Evolutionary conservation across 1,139 yeast genomes (phyloP).

Genomic region (Maudiozyma humilis): DNA sequence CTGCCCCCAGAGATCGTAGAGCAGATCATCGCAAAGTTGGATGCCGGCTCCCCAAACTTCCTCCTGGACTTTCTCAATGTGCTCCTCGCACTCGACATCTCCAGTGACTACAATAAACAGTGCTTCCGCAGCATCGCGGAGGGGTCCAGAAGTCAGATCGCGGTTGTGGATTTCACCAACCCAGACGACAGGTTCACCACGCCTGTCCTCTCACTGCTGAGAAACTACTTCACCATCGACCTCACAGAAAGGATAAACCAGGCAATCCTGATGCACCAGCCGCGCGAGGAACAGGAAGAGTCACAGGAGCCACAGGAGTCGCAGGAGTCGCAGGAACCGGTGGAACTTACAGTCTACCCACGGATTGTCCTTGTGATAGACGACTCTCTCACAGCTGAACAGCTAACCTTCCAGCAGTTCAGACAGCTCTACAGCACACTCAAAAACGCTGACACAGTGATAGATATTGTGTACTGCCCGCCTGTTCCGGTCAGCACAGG

Average conservation of each 20-base stretch:
- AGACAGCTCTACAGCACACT: background rate
- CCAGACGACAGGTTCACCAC: background rate
- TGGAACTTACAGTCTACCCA: no score
- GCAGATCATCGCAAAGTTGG: constrained; percentile 9
- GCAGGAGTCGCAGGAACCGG: background rate
- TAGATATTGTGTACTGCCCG: constrained; percentile 7
- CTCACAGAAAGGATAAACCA: no score
- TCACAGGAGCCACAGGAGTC: no score
- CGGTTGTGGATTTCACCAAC: constrained; percentile 4
- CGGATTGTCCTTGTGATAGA: background rate
- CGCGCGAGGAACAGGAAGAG: no score
- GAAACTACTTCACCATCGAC: constrained; percentile 1
- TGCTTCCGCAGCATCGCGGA: constrained; percentile 7
- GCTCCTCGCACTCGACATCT: constrained; percentile 8
- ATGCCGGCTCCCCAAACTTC: constrained; percentile 7
- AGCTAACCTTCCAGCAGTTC: background rate
- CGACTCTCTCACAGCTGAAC: background rate
- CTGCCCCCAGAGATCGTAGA: constrained; percentile 13
- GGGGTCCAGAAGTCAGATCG: constrained; percentile 5
- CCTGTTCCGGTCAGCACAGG: background rate
- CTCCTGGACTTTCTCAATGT: constrained; percentile 11
- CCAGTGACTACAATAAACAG: background rate
- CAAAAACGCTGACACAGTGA: background rate
- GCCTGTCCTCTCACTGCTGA: background rate
- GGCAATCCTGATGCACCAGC: no score